These are phyloP conservation scores for Debaryomyces robertsiae DNA, from an alignment of 1,139 yeast genomes.

Conservation along the genomic window DNA sequence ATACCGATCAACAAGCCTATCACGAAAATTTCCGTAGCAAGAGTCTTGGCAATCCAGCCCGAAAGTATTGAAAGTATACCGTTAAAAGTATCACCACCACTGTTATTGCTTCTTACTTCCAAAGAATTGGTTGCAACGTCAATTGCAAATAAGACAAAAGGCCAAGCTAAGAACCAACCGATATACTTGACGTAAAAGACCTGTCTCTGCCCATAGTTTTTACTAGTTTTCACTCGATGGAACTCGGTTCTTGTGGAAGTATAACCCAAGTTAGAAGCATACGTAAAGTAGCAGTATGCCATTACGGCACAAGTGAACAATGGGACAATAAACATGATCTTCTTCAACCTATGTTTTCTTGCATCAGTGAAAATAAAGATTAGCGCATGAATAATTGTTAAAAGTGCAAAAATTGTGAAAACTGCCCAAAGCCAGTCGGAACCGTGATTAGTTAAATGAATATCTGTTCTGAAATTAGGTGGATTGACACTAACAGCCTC, in stretches of 20 bases:
- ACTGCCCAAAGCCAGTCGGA: constrained; percentile 76
- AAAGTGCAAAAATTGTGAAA: constrained; percentile 50
- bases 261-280: constrained; percentile 72
- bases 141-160: constrained; percentile 51
- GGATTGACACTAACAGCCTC: constrained; percentile 55
- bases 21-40: constrained; percentile 52
- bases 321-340: constrained; percentile 49
- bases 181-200: constrained; percentile 65
- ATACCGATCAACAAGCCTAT: constrained; percentile 57
- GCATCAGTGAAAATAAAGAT: constrained; percentile 42
- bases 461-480: constrained; percentile 40
- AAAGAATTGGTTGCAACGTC: constrained; percentile 47
- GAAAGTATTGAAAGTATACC: constrained; percentile 28
- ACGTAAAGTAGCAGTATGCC: constrained; percentile 58
- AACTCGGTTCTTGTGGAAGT: constrained; percentile 57
- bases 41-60: constrained; percentile 34
- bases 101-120: constrained; percentile 19
- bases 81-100: constrained; percentile 26
- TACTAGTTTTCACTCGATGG: constrained; percentile 47
- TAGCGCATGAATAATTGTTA: constrained; percentile 44
- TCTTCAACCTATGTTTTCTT: constrained; percentile 34
- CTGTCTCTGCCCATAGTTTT: constrained; percentile 53
- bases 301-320: constrained; percentile 48
- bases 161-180: constrained; percentile 70
- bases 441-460: constrained; percentile 60